A percentile compares a stretch with the other conserved stretches of the same genome.
phyloP scores from a whole-genome alignment of 78 protist species.

The Corallochytrium limacisporum region DNA sequence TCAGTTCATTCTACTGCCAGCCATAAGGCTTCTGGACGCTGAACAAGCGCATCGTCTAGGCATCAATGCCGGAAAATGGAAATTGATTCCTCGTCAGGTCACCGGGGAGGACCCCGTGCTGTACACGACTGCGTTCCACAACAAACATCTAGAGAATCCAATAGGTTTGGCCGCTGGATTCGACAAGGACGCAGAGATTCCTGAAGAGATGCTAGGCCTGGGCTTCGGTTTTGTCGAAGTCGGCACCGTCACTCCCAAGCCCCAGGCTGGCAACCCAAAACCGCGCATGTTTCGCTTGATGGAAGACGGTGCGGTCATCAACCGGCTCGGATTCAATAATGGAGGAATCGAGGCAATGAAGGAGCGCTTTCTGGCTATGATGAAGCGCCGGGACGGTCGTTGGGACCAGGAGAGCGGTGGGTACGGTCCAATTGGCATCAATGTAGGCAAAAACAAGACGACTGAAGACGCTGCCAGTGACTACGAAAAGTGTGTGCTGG shows the following conservation, averaged over 20 bases:
- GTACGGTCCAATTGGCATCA: slow-evolving; percentile 29
- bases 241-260: slow-evolving; percentile 60
- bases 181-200: slow-evolving; percentile 41
- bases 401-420: background rate
- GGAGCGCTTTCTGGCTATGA: background rate
- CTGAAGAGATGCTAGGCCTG: slow-evolving; percentile 12
- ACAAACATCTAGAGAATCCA: slow-evolving; percentile 10
- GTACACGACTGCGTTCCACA: background rate
- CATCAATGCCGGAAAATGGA: no score
- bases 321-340: slow-evolving; percentile 67
- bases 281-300: slow-evolving; percentile 64
- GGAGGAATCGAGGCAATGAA: slow-evolving; percentile 28
- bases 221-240: slow-evolving; percentile 68
- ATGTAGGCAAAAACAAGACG: slow-evolving; percentile 61
- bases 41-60: no score
- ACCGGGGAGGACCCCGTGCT: background rate
- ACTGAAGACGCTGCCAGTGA: slow-evolving; percentile 32
- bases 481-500: slow-evolving; percentile 26
- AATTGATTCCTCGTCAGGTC: no score
- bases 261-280: slow-evolving; percentile 60
- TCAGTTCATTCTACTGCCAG: no score
- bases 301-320: slow-evolving; percentile 59
- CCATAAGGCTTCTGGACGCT: no score
- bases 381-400: background rate
- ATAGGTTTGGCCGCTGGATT: slow-evolving; percentile 73